Evolutionary conservation across 805 yeast species (phyloP).

Genomic region (Zygotorulaspora danielsina): DNA sequence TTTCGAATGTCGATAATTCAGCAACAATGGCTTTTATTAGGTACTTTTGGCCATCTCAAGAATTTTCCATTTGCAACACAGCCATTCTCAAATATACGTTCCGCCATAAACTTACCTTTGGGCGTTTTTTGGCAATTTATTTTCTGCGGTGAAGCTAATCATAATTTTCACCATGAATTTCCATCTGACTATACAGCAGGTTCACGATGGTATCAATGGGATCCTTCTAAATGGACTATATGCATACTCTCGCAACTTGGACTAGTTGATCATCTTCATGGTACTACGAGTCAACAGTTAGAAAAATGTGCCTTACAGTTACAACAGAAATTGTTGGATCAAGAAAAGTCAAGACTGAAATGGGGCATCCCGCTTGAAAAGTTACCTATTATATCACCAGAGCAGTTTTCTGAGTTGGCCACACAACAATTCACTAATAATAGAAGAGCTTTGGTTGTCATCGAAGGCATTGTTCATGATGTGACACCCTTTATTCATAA

Average conservation of each 20-base stretch:
- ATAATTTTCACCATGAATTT: conserved; percentile 93
- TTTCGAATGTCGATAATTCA: conserved; percentile 68
- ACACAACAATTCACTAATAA: conserved; percentile 41
- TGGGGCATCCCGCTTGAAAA: conserved; percentile 95
- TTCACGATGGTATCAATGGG: conserved; percentile 66
- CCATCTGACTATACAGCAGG: conserved; percentile 86
- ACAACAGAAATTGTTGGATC: conserved; percentile 74
- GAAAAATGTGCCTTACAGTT: conserved; percentile 75
- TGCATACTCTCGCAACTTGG: conserved; percentile 50
- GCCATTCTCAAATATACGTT: conserved; percentile 68
- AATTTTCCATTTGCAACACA: conserved; percentile 50
- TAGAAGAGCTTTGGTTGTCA: conserved; percentile 64
- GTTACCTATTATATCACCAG: conserved; percentile 63
- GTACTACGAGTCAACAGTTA: conserved; percentile 45
- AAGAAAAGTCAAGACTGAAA: conserved; percentile 69
- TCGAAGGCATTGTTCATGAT: conserved; percentile 90
- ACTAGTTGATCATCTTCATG: conserved; percentile 53
- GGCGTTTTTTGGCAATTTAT: conserved; percentile 50
- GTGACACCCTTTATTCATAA: conserved; percentile 85
- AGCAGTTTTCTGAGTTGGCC: conserved; percentile 43
- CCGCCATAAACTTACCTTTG: conserved; percentile 60
- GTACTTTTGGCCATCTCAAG: conserved; percentile 74
- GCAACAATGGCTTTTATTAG: conserved; percentile 72
- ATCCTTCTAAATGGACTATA: conserved; percentile 81
- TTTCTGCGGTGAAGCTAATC: conserved; percentile 87